Conservation (phyloP, 805 yeast species). For the Starmerella geochares region DNA sequence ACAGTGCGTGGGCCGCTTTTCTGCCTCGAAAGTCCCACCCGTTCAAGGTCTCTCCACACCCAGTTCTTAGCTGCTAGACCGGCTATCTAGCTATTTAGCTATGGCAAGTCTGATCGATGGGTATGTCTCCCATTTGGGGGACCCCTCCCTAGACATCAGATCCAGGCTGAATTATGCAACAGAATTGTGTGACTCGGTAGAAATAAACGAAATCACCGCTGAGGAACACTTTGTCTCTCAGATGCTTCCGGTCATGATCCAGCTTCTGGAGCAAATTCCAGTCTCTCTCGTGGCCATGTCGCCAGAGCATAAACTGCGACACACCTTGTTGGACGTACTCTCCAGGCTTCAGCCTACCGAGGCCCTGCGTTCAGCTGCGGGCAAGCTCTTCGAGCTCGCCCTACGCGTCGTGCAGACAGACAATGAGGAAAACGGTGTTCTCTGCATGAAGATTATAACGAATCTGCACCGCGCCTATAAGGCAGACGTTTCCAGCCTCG, state of each 20-base stretch:
- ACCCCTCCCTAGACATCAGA: slow-evolving; percentile 39
- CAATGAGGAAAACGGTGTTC: slow-evolving; percentile 90
- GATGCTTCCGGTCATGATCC: slow-evolving; percentile 59
- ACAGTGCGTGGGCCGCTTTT: background rate
- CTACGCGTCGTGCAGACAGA: slow-evolving; percentile 56
- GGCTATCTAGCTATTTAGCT: background rate
- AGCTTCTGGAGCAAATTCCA: slow-evolving; percentile 56
- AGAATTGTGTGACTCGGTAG: slow-evolving; percentile 79
- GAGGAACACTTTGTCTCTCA: slow-evolving; percentile 66
- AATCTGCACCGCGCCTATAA: slow-evolving; percentile 79
- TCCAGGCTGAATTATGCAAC: slow-evolving; percentile 59
- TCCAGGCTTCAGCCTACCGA: slow-evolving; percentile 79
- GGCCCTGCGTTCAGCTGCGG: slow-evolving; percentile 60
- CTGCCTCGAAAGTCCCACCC: background rate
- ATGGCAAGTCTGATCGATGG: slow-evolving; percentile 24
- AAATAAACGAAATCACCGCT: slow-evolving; percentile 65
- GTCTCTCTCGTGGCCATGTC: slow-evolving; percentile 20
- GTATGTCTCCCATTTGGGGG: slow-evolving; percentile 24
- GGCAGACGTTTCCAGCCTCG: slow-evolving; percentile 52
- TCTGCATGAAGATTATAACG: slow-evolving; percentile 80
- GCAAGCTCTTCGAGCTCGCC: slow-evolving; percentile 48
- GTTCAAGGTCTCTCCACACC: background rate
- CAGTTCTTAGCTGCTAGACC: background rate
- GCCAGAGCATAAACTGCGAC: slow-evolving; percentile 47
- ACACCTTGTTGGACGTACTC: slow-evolving; percentile 63